phyloP scores from a whole-genome alignment of 495 filamentous ascomycete species.

The Daldinia vernicosa region DNA sequence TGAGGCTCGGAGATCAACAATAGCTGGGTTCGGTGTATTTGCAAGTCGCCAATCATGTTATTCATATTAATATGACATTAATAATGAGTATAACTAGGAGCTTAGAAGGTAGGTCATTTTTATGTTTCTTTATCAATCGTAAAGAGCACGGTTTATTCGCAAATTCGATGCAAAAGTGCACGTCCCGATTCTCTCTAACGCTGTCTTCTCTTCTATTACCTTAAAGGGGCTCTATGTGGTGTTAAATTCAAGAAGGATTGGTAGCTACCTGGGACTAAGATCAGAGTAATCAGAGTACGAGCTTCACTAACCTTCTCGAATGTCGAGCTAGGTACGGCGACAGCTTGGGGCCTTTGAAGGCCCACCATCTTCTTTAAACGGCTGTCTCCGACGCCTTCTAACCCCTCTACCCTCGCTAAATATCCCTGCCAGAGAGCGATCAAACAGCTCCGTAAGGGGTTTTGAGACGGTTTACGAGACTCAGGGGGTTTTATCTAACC shows the following conservation, averaged over 20 bases:
- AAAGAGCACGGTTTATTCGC: not conserved
- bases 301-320: slow-evolving; percentile 2
- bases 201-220: not conserved
- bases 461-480: slow-evolving; percentile 45
- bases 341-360: slow-evolving; percentile 22
- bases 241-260: slow-evolving; percentile 3
- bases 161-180: not conserved
- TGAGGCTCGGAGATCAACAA: slow-evolving; percentile 34
- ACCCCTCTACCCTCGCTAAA: slow-evolving; percentile 22
- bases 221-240: not conserved
- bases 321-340: slow-evolving; percentile 17
- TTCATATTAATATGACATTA: not conserved
- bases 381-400: slow-evolving; percentile 14
- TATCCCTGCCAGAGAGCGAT: slow-evolving; percentile 22
- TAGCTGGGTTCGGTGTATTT: slow-evolving; percentile 33
- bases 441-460: slow-evolving; percentile 33
- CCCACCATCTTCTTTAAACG: slow-evolving; percentile 34
- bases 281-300: not conserved
- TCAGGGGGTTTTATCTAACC: slow-evolving; percentile 36
- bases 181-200: not conserved
- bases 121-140: not conserved
- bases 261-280: slow-evolving; percentile 3
- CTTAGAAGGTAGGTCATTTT: not conserved
- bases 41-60: not conserved
- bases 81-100: too few species aligned